Evolutionary conservation across 768 basidiomycete genomes (phyloP), one percentile per base, ranked within the genome.

Genomic region (Galerina sulciceps): DNA sequence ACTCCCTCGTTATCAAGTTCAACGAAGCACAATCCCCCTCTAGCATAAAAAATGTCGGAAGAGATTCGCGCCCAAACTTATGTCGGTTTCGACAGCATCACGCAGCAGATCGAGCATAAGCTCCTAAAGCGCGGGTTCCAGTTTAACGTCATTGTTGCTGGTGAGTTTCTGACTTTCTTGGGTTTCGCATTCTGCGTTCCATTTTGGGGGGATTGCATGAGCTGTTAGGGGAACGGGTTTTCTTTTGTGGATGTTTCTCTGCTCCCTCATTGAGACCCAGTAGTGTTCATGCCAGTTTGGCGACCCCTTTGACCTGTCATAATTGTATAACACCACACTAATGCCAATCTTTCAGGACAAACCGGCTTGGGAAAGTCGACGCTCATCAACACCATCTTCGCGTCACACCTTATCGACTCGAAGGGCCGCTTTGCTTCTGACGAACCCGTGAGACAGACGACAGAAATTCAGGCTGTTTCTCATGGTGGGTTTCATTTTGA

Each of bases 281-380:
- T 31, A 31, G 5, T 41, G 11, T n/a, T 37, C 17, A 22, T 15
- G n/a, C 14, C 6, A 14, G 17, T 15, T 18, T 50, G 3, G n/a
- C 26, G 2, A 34, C 34, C 34, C 23, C 23, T 22, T 45, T 20
- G 20, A 8, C 3, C 3, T 34, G 0, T 47, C n/a, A 15, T 47
- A 14, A 15, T 26, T 6, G 22, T 22, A 18, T 17, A 18, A 26
- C 10, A 13, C 34, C 57, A 47, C 13, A 31, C 36, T 13, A 40
- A 23, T 43, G 49, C 45, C 2, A 31, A 15, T 17, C n/a, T 40
- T 58, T 41, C 63, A 97, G 96, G 96, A 53, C 96, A 96, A 81
- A 99, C 95, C 51, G 96, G 96, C 61, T 82, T 99, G 44, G 96
- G 96, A 73, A 99, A 99, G 82, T 97, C 95, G 70, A 99, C 96